Base-by-base conservation (phyloP, 805 yeast genomes). In the Cephaloascus fragrans region DNA sequence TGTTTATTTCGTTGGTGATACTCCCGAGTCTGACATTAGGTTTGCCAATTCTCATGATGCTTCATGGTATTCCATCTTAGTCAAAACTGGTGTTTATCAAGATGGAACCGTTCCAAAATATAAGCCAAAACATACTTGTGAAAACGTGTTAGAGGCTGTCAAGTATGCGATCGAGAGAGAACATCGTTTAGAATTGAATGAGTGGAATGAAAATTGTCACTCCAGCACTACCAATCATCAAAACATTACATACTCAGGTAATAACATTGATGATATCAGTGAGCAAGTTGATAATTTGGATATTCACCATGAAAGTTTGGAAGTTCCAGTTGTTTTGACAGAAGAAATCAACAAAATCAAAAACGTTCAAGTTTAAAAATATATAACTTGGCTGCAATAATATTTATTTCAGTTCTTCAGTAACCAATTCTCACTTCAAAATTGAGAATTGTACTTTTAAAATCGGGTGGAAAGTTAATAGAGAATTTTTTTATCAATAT, bases 1-100 rank as follows among this genome's bases (percentile, higher is more conserved):
- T 0, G 94, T 85, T 14, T 84, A 84, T 57, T 85, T 84, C 61
- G 93, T 84, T 38, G 95, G 95, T 50, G 95, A 84, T 54, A 84
- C 94, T 12, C 95, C 95, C 16, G 94, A 84, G 61, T 80, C 89
- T 4, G 95, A 84, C 57, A 84, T 84, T 46, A 69, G 93, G 57
- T 85, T 85, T 62, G 94, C 94, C 39, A 84, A 84, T 63, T 79
- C 88, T 16, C 90, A 83, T 59, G 93, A 84, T 55, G 75, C 75
- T 43, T 77, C 87, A 23, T 84, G 95, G 95, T 78, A 72, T 60
- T 83, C 94, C 19, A 84, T 85, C 42, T 67, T 84, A 52, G 95
- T 84, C 32, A 81, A 84, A 60, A 84, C 95, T 31, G 95, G 95
- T 56, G 95, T 84, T 41, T 84, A 83, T 60, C 79, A 83, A 60